These are phyloP conservation scores for Aspergillus kassunensis DNA, from an alignment of 495 filamentous ascomycete species.

Conservation along the genomic window DNA sequence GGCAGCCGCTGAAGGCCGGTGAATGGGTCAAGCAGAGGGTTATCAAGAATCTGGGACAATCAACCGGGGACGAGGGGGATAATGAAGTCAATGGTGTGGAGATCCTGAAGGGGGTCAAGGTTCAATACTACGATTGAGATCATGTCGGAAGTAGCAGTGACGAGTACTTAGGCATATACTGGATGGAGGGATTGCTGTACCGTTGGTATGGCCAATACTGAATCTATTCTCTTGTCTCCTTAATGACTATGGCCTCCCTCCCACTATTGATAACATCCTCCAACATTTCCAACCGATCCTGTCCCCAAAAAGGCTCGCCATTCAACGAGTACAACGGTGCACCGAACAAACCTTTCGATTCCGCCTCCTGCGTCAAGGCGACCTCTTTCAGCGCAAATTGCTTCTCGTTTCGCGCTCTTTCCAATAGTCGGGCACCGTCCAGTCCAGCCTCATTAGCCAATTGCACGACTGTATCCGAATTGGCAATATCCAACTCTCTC, in stretches of 20 bases:
- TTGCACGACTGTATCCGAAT: neutral
- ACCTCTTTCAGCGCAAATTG: neutral
- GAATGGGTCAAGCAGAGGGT: slow-evolving; percentile 11
- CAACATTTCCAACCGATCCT: slow-evolving; percentile 12
- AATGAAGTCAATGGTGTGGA: slow-evolving; percentile 5
- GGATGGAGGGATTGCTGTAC: no score
- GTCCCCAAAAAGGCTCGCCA: slow-evolving; percentile 8
- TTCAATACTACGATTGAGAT: neutral
- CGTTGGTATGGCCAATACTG: no score
- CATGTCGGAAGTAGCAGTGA: no score
- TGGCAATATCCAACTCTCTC: slow-evolving; percentile 4
- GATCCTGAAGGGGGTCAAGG: slow-evolving; percentile 4
- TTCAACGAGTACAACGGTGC: neutral
- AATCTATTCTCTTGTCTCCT: neutral
- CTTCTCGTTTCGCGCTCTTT: neutral
- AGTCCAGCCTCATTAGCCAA: slow-evolving; percentile 4
- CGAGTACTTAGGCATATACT: no score
- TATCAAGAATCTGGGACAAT: slow-evolving; percentile 7
- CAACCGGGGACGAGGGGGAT: neutral
- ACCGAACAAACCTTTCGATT: slow-evolving; percentile 2
- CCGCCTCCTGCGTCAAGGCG: slow-evolving; percentile 2
- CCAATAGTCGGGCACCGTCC: neutral
- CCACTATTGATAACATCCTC: neutral
- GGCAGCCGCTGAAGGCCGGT: slow-evolving; percentile 5
- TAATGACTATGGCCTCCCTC: neutral